Conservation (phyloP, 768 basidiomycete genomes). For the Hysterangium stoloniferum region DNA sequence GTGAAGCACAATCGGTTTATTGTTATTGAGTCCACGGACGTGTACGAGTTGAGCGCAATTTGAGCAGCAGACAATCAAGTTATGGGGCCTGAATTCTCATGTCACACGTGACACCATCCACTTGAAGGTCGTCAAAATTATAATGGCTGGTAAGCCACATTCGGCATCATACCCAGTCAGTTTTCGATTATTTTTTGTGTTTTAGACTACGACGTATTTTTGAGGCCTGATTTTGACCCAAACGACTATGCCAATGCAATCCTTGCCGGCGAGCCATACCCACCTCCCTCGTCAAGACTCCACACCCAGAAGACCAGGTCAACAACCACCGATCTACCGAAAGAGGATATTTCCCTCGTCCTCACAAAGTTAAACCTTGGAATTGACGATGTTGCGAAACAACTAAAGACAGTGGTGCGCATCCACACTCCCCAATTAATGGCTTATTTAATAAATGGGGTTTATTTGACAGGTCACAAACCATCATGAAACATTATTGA, state of each 20-base stretch:
- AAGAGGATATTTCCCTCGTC: slow-evolving; percentile 84
- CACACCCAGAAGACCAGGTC: slow-evolving; percentile 19
- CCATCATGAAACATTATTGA: slow-evolving; percentile 77
- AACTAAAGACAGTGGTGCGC: slow-evolving; percentile 77
- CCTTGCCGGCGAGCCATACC: slow-evolving; percentile 75
- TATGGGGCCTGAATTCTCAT: too few species aligned
- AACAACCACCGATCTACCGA: slow-evolving; percentile 45
- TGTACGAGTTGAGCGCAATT: too few species aligned
- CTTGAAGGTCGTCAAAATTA: too few species aligned
- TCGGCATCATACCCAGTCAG: neutral
- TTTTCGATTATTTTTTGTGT: neutral
- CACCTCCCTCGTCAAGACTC: slow-evolving; percentile 28
- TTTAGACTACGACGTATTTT: slow-evolving; percentile 70
- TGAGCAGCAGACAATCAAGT: too few species aligned
- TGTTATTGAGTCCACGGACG: too few species aligned
- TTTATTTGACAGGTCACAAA: slow-evolving; percentile 51
- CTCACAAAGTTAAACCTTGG: slow-evolving; percentile 81
- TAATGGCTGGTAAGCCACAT: slow-evolving; percentile 3
- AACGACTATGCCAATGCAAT: slow-evolving; percentile 89
- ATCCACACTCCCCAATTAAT: neutral
- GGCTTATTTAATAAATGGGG: too few species aligned
- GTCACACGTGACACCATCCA: too few species aligned
- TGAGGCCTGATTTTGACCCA: slow-evolving; percentile 68
- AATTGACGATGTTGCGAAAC: slow-evolving; percentile 87
- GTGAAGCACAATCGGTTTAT: too few species aligned